Base-by-base conservation (phyloP, 805 yeast species). In the Candida morakotiae region DNA sequence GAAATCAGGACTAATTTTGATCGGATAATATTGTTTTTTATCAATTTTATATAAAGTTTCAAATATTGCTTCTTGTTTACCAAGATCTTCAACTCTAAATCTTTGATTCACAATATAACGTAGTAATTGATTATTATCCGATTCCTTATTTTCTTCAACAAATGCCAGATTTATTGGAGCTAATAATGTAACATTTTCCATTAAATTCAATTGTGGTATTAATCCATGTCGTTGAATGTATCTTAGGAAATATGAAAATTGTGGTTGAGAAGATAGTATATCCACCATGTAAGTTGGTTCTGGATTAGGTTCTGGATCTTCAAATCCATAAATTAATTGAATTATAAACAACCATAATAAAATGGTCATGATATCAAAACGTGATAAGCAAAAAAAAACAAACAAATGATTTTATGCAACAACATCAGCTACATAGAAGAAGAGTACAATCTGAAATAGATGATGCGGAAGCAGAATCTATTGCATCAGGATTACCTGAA, bases 101-200 rank as follows among this genome's bases (percentile, higher is more conserved):
- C 43, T 48, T 41, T 59, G 69, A 45, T 51, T 48, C 11, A 62
- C 48, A 20, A 68, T 51, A 40, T 68, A 68, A 7, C 67, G 51
- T 24, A 55, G 23, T 20, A 52, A 32, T 31, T 40, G 44, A 24
- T 49, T 38, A 6, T 44, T 39, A 19, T 40, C 38, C 8, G 14
- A 10, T 8, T 40, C 40, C 19, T 39, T 34, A 11, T 31, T 30
- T 25, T 29, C 28, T 14, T 53, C 51, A 4, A 63, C 66, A 55
- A 83, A 85, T 1, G 95, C 95, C 46, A 81, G 79, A 53, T 87
- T 87, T 9, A 82, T 71, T 0, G 95, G 95, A 1, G 94, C 95
- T 28, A 83, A 53, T n/a, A 87, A 58, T 0, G 95, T 85, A 40
- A 81, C 75, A 53, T 84, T 81, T 17, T 63, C 60, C 42, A 82